Evolutionary conservation across 148 eudicot genomes (phyloP).

Genomic region (Persicaria tinctoria): DNA sequence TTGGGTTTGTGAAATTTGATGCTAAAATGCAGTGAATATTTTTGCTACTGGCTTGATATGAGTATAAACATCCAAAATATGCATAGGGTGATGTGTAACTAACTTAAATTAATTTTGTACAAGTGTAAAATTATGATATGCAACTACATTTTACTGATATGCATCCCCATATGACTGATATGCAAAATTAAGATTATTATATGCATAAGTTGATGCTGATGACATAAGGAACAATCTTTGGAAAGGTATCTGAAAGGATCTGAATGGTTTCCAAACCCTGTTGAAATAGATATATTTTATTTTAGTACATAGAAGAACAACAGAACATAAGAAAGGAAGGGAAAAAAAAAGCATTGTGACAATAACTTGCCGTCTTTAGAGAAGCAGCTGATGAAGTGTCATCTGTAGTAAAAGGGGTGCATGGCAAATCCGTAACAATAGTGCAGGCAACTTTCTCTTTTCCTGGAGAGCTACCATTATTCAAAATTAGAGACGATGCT

Average conservation of each 20-base stretch:
- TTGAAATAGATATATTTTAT: neutral
- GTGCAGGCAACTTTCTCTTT: slow-evolving; percentile 22
- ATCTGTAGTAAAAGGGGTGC: slow-evolving; percentile 27
- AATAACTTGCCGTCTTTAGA: slow-evolving; percentile 47
- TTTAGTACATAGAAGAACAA: neutral
- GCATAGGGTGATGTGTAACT: too few relatives aligned
- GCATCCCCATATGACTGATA: too few relatives aligned
- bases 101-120: too few relatives aligned
- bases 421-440: slow-evolving; percentile 26
- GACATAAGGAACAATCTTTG: slow-evolving; percentile 96
- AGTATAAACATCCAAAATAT: too few relatives aligned
- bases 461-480: slow-evolving; percentile 25
- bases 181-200: too few relatives aligned
- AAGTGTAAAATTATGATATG: too few relatives aligned
- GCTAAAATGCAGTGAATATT: too few relatives aligned
- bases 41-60: too few relatives aligned
- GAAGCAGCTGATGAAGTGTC: slow-evolving; percentile 30
- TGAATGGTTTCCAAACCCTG: slow-evolving; percentile 89
- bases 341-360: neutral
- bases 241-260: slow-evolving; percentile 85
- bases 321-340: neutral
- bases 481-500: slow-evolving; percentile 15
- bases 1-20: too few relatives aligned
- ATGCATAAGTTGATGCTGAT: too few relatives aligned
- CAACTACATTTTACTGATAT: too few relatives aligned